Evolutionary conservation across 805 yeast species (phyloP), one percentile per base, ranked within the genome.

Genomic region (Candida cerambycidarum): DNA sequence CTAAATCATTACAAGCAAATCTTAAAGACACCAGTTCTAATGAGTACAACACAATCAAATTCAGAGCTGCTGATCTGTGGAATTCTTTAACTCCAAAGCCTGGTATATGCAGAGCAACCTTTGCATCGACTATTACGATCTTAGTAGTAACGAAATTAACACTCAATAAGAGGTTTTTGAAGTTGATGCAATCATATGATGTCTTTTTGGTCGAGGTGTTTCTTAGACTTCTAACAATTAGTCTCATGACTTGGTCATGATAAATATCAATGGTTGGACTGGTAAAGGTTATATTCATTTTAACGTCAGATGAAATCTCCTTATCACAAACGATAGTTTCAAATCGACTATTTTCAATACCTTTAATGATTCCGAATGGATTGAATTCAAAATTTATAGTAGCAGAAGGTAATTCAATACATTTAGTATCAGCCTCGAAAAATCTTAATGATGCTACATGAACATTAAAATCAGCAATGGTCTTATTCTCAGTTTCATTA

Each of bases 371-470:
- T 13, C 56, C 55, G 21, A 40, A 57, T 16, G 48, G 63, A 53
- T 54, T 44, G 50, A 55, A 51, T 55, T 59, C 47, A 47, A 50
- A 32, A 39, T 45, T 30, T 2, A 62, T 50, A 0, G 72, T 55
- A 11, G 61, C 59, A 3, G 73, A 60, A 0, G 73, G 74, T 6
- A 69, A 37, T 28, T 64, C 71, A 28, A 70, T 42, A 42, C 67
- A 59, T 31, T 53, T 54, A 35, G 59, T 54, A 12, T 52, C 64
- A 9, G 54, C 45, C 34, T 70, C 69, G 34, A 41, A 54, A 4
- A 69, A 12, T 36, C 52, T 60, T 10, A 55, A 54, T 1, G 65
- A 53, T 1, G 72, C 61, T 19, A 65, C 32, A 44, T 62, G 61
- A 13, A 62, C 35, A 23, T 41, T 51, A 12, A 49, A 43, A n/a